A percentile compares a stretch with the other conserved stretches of the same genome.
Conservation (phyloP, 2,329 filamentous ascomycete genomes). For the Pseudocercospora ulei region DNA sequence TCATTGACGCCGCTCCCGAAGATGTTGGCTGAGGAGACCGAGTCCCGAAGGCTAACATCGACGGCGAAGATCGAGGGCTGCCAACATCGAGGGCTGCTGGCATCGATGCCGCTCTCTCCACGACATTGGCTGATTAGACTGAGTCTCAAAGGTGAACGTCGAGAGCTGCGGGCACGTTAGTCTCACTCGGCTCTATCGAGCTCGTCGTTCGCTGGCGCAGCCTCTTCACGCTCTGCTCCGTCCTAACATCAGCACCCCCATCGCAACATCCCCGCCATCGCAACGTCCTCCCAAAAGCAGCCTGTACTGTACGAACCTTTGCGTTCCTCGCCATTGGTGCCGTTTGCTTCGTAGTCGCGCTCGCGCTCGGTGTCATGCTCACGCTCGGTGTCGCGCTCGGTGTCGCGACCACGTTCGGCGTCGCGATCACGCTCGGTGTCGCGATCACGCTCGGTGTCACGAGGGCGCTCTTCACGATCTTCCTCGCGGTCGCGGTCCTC, state of each 20-base stretch:
- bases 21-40: slow-evolving; percentile 2
- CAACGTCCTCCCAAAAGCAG: not conserved
- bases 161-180: slow-evolving; percentile 15
- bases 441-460: slow-evolving; percentile 48
- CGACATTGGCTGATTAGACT: slow-evolving; percentile 8
- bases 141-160: slow-evolving; percentile 10
- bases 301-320: slow-evolving; percentile 55
- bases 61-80: too few relatives aligned
- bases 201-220: slow-evolving; percentile 82
- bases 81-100: too few relatives aligned
- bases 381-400: slow-evolving; percentile 22
- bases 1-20: slow-evolving; percentile 7
- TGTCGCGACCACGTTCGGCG: slow-evolving; percentile 26
- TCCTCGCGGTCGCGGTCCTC: slow-evolving; percentile 55
- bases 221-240: slow-evolving; percentile 45
- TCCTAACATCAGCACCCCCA: slow-evolving; percentile 27
- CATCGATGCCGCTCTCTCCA: too few relatives aligned
- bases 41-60: slow-evolving; percentile 8
- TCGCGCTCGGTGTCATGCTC: slow-evolving; percentile 51
- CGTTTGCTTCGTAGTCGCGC: slow-evolving; percentile 28
- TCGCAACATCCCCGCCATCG: slow-evolving; percentile 7
- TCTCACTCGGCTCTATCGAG: slow-evolving; percentile 82
- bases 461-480: slow-evolving; percentile 38
- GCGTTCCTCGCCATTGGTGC: slow-evolving; percentile 67
- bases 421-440: slow-evolving; percentile 37